A percentile compares a stretch with the other conserved stretches of the same genome.
phyloP scores from a whole-genome alignment of 2,329 filamentous ascomycete species.

The Emericellopsis cladophorae region DNA sequence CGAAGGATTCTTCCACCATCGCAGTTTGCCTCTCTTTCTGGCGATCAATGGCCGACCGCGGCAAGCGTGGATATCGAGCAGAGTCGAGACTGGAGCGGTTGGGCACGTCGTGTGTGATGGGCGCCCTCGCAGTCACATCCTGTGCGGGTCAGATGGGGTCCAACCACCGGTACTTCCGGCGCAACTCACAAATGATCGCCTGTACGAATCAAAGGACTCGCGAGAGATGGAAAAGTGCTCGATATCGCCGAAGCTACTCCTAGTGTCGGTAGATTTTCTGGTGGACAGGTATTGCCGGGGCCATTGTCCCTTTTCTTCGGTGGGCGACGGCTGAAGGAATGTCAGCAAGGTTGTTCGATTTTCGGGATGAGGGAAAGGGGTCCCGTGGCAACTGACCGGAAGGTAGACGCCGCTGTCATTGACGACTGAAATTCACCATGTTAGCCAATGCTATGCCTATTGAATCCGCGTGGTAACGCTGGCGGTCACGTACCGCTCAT shows the following conservation, averaged over 20 bases:
- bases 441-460: conserved; percentile 14
- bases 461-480: background rate
- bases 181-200: conserved; percentile 74
- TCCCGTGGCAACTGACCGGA: conserved; percentile 49
- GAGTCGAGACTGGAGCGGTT: conserved; percentile 75
- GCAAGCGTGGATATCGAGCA: conserved; percentile 47
- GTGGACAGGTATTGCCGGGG: conserved; percentile 40
- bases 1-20: conserved; percentile 71
- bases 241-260: conserved; percentile 61
- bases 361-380: background rate
- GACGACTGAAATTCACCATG: conserved; percentile 51
- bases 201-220: conserved; percentile 94
- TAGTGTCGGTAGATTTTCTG: conserved; percentile 40
- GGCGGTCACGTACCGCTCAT: conserved; percentile 53
- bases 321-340: conserved; percentile 62
- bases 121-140: conserved; percentile 86
- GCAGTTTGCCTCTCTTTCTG: conserved; percentile 46
- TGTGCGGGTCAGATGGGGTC: conserved; percentile 18
- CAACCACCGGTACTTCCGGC: background rate
- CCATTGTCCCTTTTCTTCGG: conserved; percentile 77
- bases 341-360: background rate
- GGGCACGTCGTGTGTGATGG: conserved; percentile 48
- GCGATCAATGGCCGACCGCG: conserved; percentile 46
- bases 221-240: conserved; percentile 92
- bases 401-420: conserved; percentile 93